Conservation (phyloP, 768 basidiomycete genomes). For the Roridomyces roridus region DNA sequence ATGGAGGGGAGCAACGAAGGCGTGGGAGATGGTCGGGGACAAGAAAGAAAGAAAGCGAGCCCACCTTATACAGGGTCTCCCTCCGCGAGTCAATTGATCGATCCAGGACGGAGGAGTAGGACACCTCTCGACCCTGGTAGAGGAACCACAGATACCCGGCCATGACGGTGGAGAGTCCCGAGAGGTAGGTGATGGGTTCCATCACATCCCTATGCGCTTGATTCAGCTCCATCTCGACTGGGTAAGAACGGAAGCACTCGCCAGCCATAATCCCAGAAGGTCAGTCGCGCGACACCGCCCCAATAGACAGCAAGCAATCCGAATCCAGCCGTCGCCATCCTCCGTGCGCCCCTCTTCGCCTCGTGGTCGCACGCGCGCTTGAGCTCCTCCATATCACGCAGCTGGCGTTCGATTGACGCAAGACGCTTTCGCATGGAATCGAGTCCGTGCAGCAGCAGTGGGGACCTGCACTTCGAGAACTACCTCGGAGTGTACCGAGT, state of each 20-base stretch:
- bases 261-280: slow-evolving; percentile 68
- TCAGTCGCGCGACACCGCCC: slow-evolving; percentile 66
- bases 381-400: slow-evolving; percentile 56
- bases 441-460: slow-evolving; percentile 66
- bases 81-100: slow-evolving; percentile 64
- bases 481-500: slow-evolving; percentile 3
- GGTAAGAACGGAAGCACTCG: too few relatives aligned
- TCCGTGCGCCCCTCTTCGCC: slow-evolving; percentile 60
- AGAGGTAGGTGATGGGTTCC: slow-evolving; percentile 75
- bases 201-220: slow-evolving; percentile 63
- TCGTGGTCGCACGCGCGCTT: slow-evolving; percentile 62
- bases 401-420: slow-evolving; percentile 44
- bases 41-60: too few relatives aligned
- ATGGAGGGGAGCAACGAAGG: too few relatives aligned
- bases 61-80: slow-evolving; percentile 58
- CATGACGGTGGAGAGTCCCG: slow-evolving; percentile 64
- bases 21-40: too few relatives aligned
- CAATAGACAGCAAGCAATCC: slow-evolving; percentile 68
- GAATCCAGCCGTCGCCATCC: slow-evolving; percentile 64
- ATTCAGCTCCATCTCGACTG: too few relatives aligned
- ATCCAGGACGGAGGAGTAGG: slow-evolving; percentile 67
- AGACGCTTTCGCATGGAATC: slow-evolving; percentile 60
- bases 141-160: slow-evolving; percentile 70
- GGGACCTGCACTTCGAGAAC: slow-evolving; percentile 62
- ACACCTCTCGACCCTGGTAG: slow-evolving; percentile 67